Conservation (phyloP, 176 grass and related monocot species). For the Triticum turgidum region DNA sequence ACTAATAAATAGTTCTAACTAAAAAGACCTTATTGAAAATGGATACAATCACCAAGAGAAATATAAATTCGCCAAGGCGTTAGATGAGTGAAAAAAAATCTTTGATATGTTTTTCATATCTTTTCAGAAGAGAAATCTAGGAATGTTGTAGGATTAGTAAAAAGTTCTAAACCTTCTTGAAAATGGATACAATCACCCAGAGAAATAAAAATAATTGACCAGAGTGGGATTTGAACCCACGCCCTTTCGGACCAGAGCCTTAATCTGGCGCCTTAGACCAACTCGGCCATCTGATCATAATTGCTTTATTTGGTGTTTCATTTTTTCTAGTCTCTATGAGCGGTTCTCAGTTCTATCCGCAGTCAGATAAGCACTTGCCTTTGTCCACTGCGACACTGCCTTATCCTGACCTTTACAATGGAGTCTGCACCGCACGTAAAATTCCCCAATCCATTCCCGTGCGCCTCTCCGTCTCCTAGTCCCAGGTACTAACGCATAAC, state of each 20-base stretch:
- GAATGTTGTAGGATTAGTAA: too few species aligned
- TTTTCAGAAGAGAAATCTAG: too few species aligned
- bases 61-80: too few species aligned
- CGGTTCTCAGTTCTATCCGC: background rate
- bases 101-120: background rate
- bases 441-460: background rate
- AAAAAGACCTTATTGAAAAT: too few species aligned
- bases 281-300: constrained; percentile 60
- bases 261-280: constrained; percentile 86
- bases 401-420: constrained; percentile 13
- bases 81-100: too few species aligned
- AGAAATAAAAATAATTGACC: background rate
- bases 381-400: background rate
- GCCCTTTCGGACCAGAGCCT: constrained; percentile 73
- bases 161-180: too few species aligned
- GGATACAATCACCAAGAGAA: too few species aligned
- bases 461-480: constrained; percentile 21
- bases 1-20: too few species aligned
- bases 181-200: too few species aligned
- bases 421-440: background rate
- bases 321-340: rapidly evolving
- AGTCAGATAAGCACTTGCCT: background rate
- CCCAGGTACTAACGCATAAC: background rate
- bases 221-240: constrained; percentile 80
- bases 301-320: too few species aligned